These are phyloP conservation scores for Ceratocystis destructans DNA, from an alignment of 2,329 filamentous ascomycete species.

Conservation along the genomic window DNA sequence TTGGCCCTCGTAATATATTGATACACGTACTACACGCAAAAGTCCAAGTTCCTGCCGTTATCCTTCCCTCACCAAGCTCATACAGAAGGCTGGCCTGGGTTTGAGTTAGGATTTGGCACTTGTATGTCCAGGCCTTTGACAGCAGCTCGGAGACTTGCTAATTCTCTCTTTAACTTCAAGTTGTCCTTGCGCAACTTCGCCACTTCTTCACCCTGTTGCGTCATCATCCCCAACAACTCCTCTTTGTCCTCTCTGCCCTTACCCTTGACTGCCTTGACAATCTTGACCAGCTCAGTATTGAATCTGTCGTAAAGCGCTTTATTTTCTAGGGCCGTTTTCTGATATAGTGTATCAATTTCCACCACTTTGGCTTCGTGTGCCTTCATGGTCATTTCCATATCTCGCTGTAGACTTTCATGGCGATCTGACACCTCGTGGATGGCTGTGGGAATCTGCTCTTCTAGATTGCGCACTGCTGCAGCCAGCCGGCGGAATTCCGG, in stretches of 20 bases:
- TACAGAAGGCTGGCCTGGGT: neutral
- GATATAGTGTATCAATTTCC: conserved; percentile 77
- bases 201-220: conserved; percentile 63
- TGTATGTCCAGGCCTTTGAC: conserved; percentile 23
- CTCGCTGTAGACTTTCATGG: conserved; percentile 50
- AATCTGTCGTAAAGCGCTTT: conserved; percentile 85
- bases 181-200: conserved; percentile 74
- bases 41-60: neutral
- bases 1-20: conserved; percentile 18
- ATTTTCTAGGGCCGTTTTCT: conserved; percentile 78
- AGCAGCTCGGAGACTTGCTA: conserved; percentile 51
- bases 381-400: conserved; percentile 57
- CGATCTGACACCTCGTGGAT: conserved; percentile 46
- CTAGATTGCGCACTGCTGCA: conserved; percentile 49
- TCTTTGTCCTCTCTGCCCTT: conserved; percentile 66
- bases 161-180: conserved; percentile 65
- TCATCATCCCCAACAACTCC: conserved; percentile 57
- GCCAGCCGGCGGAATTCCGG: conserved; percentile 37
- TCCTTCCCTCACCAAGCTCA: neutral
- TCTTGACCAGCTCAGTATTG: conserved; percentile 77
- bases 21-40: conserved; percentile 10
- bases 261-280: conserved; percentile 59
- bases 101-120: conserved; percentile 1
- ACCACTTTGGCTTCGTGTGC: conserved; percentile 66
- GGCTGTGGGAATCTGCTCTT: conserved; percentile 48